Percentiles rank a stretch among this genome's conserved stretches.
Conservation (phyloP, 768 basidiomycete species). For the Xerocomellus chrysenteron region DNA sequence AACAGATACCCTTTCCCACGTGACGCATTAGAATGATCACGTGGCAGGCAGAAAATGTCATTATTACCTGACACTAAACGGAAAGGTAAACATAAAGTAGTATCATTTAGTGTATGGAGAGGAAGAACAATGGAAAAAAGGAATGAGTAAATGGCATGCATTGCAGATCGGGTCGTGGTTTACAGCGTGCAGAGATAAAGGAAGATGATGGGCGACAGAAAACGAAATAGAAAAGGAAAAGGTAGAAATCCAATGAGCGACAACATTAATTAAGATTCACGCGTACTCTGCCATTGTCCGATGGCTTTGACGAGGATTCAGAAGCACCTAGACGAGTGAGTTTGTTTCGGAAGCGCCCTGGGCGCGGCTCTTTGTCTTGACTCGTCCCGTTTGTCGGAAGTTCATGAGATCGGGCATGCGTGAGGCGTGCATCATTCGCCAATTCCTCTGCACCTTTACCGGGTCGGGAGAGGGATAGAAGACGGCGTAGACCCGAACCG, state of each 20-base stretch:
- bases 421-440: constrained; percentile 23
- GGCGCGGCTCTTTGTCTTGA: constrained; percentile 25
- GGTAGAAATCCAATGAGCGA: constrained; percentile 17
- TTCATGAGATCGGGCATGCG: constrained; percentile 29
- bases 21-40: constrained; percentile 22
- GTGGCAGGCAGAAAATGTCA: constrained; percentile 8
- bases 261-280: constrained; percentile 33
- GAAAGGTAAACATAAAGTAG: neutral
- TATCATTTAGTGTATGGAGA: constrained; percentile 10
- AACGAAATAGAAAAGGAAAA: neutral
- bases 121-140: neutral
- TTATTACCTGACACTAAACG: constrained; percentile 8
- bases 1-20: constrained; percentile 17
- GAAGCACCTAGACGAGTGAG: constrained; percentile 27
- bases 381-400: constrained; percentile 14
- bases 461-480: constrained; percentile 33
- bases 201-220: neutral
- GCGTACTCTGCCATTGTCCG: constrained; percentile 36
- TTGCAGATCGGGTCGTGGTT: constrained; percentile 22
- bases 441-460: constrained; percentile 32
- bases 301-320: constrained; percentile 30
- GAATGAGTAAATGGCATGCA: constrained; percentile 21
- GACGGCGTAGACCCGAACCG: constrained; percentile 32
- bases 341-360: constrained; percentile 30
- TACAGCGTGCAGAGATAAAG: constrained; percentile 29